Conservation (phyloP, 768 basidiomycete species). For the Hortiboletus campestris region DNA sequence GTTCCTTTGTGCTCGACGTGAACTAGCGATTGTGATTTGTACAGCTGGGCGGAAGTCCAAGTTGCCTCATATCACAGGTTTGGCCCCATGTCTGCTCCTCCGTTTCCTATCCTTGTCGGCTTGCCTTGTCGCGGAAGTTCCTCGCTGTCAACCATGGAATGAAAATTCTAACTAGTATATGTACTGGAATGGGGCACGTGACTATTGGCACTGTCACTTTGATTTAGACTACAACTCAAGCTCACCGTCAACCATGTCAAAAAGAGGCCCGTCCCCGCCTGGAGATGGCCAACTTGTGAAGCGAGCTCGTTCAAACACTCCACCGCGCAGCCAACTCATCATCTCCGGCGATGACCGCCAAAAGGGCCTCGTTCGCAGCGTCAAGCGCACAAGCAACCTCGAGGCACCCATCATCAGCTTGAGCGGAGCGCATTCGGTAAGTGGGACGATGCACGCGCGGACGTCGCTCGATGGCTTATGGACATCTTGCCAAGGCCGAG, state of each 20-base stretch:
- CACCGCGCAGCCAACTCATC: conserved; percentile 64
- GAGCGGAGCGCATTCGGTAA: conserved; percentile 80
- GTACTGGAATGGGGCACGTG: too few relatives aligned
- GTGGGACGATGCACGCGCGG: conserved; percentile 25
- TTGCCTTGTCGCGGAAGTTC: too few relatives aligned
- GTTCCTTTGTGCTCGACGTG: too few relatives aligned
- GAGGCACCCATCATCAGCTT: conserved; percentile 94
- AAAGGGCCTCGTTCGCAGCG: conserved; percentile 78
- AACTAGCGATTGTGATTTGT: too few relatives aligned
- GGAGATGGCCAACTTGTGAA: conserved; percentile 57
- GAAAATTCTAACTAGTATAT: too few relatives aligned
- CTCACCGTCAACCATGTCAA: conserved; percentile 51
- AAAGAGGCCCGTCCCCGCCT: conserved; percentile 63
- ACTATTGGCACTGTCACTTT: too few relatives aligned
- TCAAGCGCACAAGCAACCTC: conserved; percentile 90
- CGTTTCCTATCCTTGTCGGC: too few relatives aligned
- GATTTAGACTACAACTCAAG: too few relatives aligned
- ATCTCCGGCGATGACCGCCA: conserved; percentile 73
- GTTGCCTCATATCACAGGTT: too few relatives aligned
- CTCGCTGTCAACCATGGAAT: too few relatives aligned
- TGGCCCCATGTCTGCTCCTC: too few relatives aligned
- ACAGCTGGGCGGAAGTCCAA: too few relatives aligned
- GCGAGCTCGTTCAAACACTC: conserved; percentile 49
- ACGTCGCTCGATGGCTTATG: not conserved
- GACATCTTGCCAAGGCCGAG: conserved; percentile 55